A percentile compares a stretch with the other conserved stretches of the same genome.
Conservation (phyloP, 257 asterid genomes). For the Scutellaria galericulata region DNA sequence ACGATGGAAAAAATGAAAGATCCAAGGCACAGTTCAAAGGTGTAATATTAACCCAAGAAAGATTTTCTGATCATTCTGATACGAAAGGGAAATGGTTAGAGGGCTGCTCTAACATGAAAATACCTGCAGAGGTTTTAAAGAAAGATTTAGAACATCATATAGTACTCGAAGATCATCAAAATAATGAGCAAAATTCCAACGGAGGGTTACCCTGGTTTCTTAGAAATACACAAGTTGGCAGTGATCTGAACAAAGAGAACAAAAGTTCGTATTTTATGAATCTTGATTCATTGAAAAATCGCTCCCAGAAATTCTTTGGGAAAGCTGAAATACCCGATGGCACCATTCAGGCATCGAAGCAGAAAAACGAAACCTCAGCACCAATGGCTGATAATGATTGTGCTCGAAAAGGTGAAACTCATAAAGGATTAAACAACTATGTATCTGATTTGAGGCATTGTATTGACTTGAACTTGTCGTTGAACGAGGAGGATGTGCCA, state of each 20-base stretch:
- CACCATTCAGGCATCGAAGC: slow-evolving; percentile 35
- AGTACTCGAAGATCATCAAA: slow-evolving; percentile 34
- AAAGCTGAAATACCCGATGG: slow-evolving; percentile 40
- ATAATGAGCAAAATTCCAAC: slow-evolving; percentile 29
- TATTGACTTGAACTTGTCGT: slow-evolving; percentile 73
- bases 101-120: slow-evolving; percentile 33
- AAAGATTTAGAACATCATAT: slow-evolving; percentile 29
- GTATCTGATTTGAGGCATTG: slow-evolving; percentile 48
- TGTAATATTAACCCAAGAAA: slow-evolving; percentile 30
- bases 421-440: slow-evolving; percentile 32
- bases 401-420: not conserved
- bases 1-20: slow-evolving; percentile 33
- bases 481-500: slow-evolving; percentile 58
- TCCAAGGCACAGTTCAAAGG: slow-evolving; percentile 30
- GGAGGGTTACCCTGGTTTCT: slow-evolving; percentile 55
- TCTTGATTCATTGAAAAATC: slow-evolving; percentile 66
- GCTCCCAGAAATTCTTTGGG: slow-evolving; percentile 56
- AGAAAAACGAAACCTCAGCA: slow-evolving; percentile 38
- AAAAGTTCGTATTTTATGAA: slow-evolving; percentile 60
- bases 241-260: slow-evolving; percentile 39
- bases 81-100: slow-evolving; percentile 25
- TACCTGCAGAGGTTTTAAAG: slow-evolving; percentile 25
- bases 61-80: slow-evolving; percentile 15
- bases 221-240: slow-evolving; percentile 40
- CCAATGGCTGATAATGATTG: slow-evolving; percentile 13